Evolutionary conservation across 2,329 filamentous ascomycete genomes (phyloP).

Genomic region (Aspergillus aculeatus): DNA sequence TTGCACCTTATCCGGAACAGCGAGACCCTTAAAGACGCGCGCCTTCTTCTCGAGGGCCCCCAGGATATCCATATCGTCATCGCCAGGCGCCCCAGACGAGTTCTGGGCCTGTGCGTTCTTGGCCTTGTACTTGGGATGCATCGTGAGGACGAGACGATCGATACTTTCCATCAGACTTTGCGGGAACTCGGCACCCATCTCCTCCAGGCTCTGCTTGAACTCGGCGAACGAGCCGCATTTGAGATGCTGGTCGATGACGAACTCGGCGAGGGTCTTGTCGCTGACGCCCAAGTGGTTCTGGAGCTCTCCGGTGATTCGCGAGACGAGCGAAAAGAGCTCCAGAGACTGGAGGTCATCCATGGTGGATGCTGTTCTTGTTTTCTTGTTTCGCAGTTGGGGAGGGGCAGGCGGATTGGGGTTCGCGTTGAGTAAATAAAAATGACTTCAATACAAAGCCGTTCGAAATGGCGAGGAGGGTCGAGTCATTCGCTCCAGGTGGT

Average conservation of each 20-base stretch:
- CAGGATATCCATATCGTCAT: constrained; percentile 44
- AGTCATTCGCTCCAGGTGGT: constrained; percentile 19
- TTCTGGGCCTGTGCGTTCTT: constrained; percentile 40
- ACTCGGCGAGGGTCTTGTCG: constrained; percentile 95
- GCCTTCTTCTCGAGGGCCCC: constrained; percentile 67
- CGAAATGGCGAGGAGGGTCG: constrained; percentile 19
- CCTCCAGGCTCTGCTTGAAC: constrained; percentile 74
- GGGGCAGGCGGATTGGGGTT: background rate
- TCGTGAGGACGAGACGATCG: constrained; percentile 79
- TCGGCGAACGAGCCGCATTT: constrained; percentile 68
- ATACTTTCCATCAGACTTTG: constrained; percentile 85
- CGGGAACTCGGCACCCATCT: constrained; percentile 79
- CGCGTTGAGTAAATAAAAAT: background rate
- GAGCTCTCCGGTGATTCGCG: constrained; percentile 89
- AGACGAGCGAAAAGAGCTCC: constrained; percentile 90
- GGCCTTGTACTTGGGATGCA: constrained; percentile 86
- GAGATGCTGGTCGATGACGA: constrained; percentile 85
- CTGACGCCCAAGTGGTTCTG: constrained; percentile 89
- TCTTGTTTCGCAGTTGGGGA: background rate
- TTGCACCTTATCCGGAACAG: constrained; percentile 74
- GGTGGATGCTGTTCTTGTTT: constrained; percentile 14
- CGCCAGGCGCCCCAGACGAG: constrained; percentile 40
- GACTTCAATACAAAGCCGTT: background rate
- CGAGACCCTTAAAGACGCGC: constrained; percentile 84
- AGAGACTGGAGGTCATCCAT: constrained; percentile 93